Conservation (phyloP, 1,284 basidiomycete species). For the Cutaneotrichosporon sp. region DNA sequence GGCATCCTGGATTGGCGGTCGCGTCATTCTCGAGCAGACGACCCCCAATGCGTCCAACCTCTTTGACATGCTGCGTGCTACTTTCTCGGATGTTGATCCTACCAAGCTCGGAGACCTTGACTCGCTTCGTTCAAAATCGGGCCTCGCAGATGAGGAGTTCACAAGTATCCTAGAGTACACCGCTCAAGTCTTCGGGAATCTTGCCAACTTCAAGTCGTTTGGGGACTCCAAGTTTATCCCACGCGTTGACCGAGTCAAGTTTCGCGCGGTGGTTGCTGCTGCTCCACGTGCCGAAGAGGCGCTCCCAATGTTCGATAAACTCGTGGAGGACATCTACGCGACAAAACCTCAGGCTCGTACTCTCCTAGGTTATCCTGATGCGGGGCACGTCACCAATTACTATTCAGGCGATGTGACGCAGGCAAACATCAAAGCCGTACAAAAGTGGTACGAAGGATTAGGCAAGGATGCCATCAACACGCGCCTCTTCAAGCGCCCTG, state of each 20-base stretch:
- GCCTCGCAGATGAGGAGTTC: conserved; percentile 9
- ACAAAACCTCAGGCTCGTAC: conserved; percentile 10
- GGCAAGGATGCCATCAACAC: conserved; percentile 17
- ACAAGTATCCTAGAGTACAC: conserved; percentile 14
- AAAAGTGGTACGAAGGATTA: conserved; percentile 12
- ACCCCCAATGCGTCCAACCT: conserved; percentile 13
- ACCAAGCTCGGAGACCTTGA: conserved; percentile 11
- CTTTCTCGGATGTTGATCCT: conserved; percentile 5
- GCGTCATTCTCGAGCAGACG: conserved; percentile 18
- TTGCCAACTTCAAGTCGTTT: conserved; percentile 21
- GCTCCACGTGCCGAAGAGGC: conserved; percentile 7
- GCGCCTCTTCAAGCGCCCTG: conserved; percentile 16
- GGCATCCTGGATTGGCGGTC: conserved; percentile 17
- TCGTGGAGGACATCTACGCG: conserved; percentile 14
- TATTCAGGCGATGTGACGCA: conserved; percentile 13
- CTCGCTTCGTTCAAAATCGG: conserved; percentile 1
- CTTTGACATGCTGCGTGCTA: conserved; percentile 13
- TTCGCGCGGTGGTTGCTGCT: conserved; percentile 12
- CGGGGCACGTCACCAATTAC: conserved; percentile 18
- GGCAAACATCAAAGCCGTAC: conserved; percentile 18
- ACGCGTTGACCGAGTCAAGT: conserved; percentile 4
- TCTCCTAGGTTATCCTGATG: conserved; percentile 18
- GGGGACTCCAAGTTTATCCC: conserved; percentile 21
- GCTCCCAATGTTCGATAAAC: conserved; percentile 9
- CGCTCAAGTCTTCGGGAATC: conserved; percentile 16